phyloP scores from a whole-genome alignment of 2,329 filamentous ascomycete genomes.

The Xylariaceae sp. region DNA sequence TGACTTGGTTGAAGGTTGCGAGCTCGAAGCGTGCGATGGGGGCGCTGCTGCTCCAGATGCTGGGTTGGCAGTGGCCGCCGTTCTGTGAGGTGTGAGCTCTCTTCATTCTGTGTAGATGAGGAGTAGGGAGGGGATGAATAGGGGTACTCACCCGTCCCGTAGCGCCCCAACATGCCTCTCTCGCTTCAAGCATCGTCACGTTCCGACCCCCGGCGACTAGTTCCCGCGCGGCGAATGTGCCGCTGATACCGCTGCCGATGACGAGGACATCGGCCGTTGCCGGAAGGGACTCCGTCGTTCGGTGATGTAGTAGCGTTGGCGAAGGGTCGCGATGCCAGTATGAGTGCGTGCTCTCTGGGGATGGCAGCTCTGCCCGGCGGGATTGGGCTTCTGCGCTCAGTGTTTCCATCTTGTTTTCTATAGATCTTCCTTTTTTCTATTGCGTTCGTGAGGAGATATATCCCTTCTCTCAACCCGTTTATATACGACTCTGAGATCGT shows the following conservation, averaged over 20 bases:
- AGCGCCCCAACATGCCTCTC: slow-evolving; percentile 78
- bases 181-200: slow-evolving; percentile 70
- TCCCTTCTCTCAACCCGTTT: neutral
- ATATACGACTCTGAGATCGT: neutral
- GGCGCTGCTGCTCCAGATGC: slow-evolving; percentile 56
- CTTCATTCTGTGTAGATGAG: neutral
- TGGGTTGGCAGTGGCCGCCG: slow-evolving; percentile 69
- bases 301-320: slow-evolving; percentile 58
- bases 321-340: slow-evolving; percentile 73
- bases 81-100: slow-evolving; percentile 44
- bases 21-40: slow-evolving; percentile 68
- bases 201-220: slow-evolving; percentile 47
- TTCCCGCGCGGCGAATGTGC: slow-evolving; percentile 63
- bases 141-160: slow-evolving; percentile 62
- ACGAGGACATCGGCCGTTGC: slow-evolving; percentile 61
- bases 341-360: slow-evolving; percentile 54
- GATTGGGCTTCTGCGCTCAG: slow-evolving; percentile 1
- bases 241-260: slow-evolving; percentile 71
- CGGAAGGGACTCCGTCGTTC: slow-evolving; percentile 60
- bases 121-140: neutral
- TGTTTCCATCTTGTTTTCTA: neutral
- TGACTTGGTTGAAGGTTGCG: slow-evolving; percentile 58
- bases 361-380: slow-evolving; percentile 52
- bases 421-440: too few species aligned
- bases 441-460: too few species aligned